Percentiles rank a stretch among this genome's conserved stretches.
phyloP scores from a whole-genome alignment of 495 filamentous ascomycete species.

The Geoglossum glabrum region DNA sequence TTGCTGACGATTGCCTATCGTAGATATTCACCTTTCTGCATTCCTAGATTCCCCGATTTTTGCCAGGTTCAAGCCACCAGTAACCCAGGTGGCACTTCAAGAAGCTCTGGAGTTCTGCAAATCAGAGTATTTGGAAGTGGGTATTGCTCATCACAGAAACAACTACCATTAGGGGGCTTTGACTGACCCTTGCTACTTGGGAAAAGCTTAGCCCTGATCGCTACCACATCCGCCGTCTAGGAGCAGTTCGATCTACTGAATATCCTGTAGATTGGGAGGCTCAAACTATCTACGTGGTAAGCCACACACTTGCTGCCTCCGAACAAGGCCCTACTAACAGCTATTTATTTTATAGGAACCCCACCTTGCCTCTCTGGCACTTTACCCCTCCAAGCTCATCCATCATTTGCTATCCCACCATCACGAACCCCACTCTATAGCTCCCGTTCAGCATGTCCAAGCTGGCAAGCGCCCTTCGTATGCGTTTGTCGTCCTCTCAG shows the following conservation, averaged over 20 bases:
- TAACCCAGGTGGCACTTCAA: slow-evolving; percentile 15
- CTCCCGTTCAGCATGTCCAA: slow-evolving; percentile 6
- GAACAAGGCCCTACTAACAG: neutral
- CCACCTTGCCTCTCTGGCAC: slow-evolving; percentile 1
- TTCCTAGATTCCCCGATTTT: slow-evolving; percentile 17
- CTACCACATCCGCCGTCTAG: slow-evolving; percentile 14
- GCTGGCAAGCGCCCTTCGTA: slow-evolving; percentile 13
- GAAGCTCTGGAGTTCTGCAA: slow-evolving; percentile 10
- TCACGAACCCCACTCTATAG: neutral
- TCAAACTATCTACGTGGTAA: slow-evolving; percentile 3
- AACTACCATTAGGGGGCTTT: neutral
- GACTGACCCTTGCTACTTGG: neutral
- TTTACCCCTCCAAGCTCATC: neutral
- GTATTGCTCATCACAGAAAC: neutral
- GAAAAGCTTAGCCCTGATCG: slow-evolving; percentile 13
- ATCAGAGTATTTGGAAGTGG: neutral
- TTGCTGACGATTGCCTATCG: neutral
- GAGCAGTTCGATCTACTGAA: neutral
- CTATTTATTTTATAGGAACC: neutral
- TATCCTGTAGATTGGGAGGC: slow-evolving; percentile 5
- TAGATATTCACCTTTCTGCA: slow-evolving; percentile 21
- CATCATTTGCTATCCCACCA: slow-evolving; percentile 1
- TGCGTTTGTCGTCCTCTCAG: slow-evolving; percentile 20
- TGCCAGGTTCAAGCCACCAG: slow-evolving; percentile 12
- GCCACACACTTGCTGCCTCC: neutral